Percentiles rank a stretch among this genome's conserved stretches.
These are phyloP conservation scores for Dendrobium huoshanense DNA, from an alignment of 106 monocot genomes.

Conservation along the genomic window DNA sequence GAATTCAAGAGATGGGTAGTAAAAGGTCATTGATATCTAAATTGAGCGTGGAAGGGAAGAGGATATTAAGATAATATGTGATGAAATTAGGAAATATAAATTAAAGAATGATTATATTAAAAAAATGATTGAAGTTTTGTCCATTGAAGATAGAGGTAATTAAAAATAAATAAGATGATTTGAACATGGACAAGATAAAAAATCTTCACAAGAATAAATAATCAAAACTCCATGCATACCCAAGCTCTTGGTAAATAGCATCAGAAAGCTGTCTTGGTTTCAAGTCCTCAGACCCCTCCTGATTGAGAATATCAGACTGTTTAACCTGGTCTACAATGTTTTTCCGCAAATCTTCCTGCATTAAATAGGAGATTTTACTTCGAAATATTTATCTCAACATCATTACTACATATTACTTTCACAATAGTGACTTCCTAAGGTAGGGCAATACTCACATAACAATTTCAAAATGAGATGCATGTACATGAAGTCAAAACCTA, in stretches of 20 bases:
- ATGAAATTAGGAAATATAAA: not conserved
- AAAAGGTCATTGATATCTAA: not conserved
- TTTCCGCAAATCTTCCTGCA: constrained; percentile 72
- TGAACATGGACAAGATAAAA: not conserved
- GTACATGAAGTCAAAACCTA: not conserved
- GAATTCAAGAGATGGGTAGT: not conserved
- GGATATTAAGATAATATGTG: not conserved
- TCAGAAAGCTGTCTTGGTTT: constrained; percentile 89
- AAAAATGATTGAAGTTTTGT: not conserved
- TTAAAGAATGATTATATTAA: not conserved
- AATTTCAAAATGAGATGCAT: not conserved
- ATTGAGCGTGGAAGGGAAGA: not conserved
- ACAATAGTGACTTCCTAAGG: not conserved
- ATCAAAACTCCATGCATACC: constrained; percentile 28
- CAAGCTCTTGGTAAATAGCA: constrained; percentile 83
- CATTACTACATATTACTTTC: not conserved
- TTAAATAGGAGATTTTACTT: not conserved
- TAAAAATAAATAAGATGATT: not conserved
- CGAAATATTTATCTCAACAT: not conserved
- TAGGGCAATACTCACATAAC: not conserved
- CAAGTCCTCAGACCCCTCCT: constrained; percentile 65
- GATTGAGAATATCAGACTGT: constrained; percentile 54
- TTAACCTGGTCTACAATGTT: constrained; percentile 62
- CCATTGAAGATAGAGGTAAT: not conserved
- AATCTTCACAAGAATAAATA: not conserved